Evolutionary conservation across 306 rosid species (phyloP).

Genomic region (Mimosa pudica): DNA sequence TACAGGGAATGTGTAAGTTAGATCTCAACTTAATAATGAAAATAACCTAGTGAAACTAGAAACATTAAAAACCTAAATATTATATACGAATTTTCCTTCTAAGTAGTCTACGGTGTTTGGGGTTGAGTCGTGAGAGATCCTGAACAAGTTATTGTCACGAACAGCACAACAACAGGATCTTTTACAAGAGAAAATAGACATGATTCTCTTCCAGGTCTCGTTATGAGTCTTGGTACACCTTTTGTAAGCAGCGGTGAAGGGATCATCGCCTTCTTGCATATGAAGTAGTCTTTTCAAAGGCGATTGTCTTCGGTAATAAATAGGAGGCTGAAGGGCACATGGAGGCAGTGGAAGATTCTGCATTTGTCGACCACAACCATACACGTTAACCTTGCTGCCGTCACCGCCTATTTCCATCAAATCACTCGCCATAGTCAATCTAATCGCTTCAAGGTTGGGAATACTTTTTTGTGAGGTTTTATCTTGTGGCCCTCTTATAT

Average conservation of each 20-base stretch:
- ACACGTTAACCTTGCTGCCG: too few species aligned
- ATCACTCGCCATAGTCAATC: too few species aligned
- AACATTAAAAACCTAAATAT: too few species aligned
- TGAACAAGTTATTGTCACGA: conserved; percentile 46
- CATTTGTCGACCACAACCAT: conserved; percentile 19
- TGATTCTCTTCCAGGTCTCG: conserved; percentile 2
- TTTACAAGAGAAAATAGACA: conserved; percentile 45
- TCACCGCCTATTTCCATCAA: too few species aligned
- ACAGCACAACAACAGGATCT: conserved; percentile 32
- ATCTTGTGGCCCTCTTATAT: too few species aligned
- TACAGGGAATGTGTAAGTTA: too few species aligned
- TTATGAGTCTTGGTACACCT: conserved; percentile 46
- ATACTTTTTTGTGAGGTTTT: too few species aligned
- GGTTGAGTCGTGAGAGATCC: conserved; percentile 31
- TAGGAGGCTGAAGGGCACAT: conserved; percentile 59
- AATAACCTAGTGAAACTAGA: too few species aligned
- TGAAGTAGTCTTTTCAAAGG: conserved; percentile 35
- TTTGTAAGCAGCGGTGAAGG: conserved; percentile 59
- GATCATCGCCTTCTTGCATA: conserved; percentile 42
- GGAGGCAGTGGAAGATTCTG: conserved; percentile 76
- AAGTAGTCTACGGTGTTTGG: too few species aligned
- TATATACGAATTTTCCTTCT: too few species aligned
- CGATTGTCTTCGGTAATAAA: conserved; percentile 24
- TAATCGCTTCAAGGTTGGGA: too few species aligned
- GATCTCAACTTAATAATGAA: too few species aligned